Evolutionary conservation across 768 basidiomycete species (phyloP), one percentile per base, ranked within the genome.

Genomic region (Tulasnella sp.): DNA sequence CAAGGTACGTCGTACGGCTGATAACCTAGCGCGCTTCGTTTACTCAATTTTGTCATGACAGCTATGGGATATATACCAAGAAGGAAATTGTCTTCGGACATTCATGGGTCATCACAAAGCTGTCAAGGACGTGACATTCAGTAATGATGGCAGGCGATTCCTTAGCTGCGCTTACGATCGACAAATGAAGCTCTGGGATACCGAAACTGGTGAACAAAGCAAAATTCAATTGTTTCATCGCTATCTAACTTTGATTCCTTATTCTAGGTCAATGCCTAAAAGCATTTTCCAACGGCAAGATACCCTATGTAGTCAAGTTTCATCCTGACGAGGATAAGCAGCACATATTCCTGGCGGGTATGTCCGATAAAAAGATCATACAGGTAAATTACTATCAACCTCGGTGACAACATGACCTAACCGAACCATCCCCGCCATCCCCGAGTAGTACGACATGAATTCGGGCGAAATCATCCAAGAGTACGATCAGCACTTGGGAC

Each of bases 291-390:
- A 98, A 96, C 60, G 95, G 93, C 56, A 96, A 96, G 71, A 91
- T 91, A 16, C 91, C 95, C 9, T 91, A 96, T 63, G 90, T 93
- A 45, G 73, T 98, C 48, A 78, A 81, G 48, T 99, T 96, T 72
- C 86, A 98, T 64, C 95, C 95, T 5, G 93, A 95, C 62, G 75
- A 84, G 50, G 91, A 96, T 60, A 96, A 96, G 65, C 91, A 96
- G 63, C 70, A 95, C 62, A 82, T 92, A 45, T 98, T 96, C 71
- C 71, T 98, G 40, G 93, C 93, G 43, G 95, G 95, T 55, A 99
- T 98, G 95, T 86, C 83, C 34, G 92, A 98, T 69, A 98, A 98
- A 71, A 98, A 96, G 68, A 95, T 99, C 58, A 87, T 98, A 33
- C 93, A 96, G 75, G 92, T 90, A 61, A 53, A 24, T 48, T 41